Evolutionary conservation across 106 monocot species (phyloP), one percentile per base, ranked within the genome.

Genomic region (Dendrobium nobile): DNA sequence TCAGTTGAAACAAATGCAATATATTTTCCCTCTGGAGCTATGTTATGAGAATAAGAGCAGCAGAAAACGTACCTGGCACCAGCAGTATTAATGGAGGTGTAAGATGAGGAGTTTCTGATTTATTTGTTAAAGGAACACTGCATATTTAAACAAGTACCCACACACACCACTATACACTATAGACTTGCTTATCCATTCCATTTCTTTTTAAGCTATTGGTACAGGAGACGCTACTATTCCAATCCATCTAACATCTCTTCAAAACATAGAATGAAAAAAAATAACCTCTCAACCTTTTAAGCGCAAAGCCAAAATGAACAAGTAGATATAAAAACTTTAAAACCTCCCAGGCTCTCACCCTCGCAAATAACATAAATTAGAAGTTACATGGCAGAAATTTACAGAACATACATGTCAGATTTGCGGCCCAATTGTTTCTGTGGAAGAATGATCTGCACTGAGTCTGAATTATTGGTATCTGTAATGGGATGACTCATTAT

Each of bases 401-500:
- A n/a, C 5, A 67, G 64, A 67, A 79, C 85, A 31, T 85, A 92
- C 95, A 95, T 92, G 78, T 95, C 95, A 64, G 92, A 95, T 86
- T 92, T 92, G 19, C 95, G 87, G 11, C 84, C 83, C 0, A 95
- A 80, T 76, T 95, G 92, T 64, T 95, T 95, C 78, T 92, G 92
- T 77, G 95, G 95, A 75, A 95, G 88, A 81, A 92, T 95, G 79
- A 95, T 88, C 77, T 95, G 95, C 47, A 89, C 92, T 11, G 95
- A 95, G 80, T 92, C 92, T 9, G 92, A 92, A 72, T 95, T 86
- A 72, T 79, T 90, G 4, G 95, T 92, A 83, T 87, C 51, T 48
- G 95, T 88, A 37, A 95, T 92, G 9, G 92, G 95, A 75, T 95
- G 95, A 59, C 87, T 92, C 92, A 95, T 82, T 76, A 95, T 95